phyloP scores from a whole-genome alignment of 805 yeast species.

The Wickerhamiella shivajii region DNA sequence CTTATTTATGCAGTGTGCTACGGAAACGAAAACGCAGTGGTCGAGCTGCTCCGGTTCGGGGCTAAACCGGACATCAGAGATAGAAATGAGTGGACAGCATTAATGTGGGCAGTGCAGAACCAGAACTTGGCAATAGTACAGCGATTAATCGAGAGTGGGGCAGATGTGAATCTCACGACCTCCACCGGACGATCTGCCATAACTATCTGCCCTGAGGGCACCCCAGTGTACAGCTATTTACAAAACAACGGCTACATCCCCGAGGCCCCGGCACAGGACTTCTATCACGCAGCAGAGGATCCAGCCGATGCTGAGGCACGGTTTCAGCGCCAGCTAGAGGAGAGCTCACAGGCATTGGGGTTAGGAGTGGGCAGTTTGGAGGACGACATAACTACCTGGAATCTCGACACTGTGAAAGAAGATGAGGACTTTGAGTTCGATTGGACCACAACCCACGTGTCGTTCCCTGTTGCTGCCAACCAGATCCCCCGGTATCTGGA shows the following conservation, averaged over 20 bases:
- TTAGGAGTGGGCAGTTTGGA: conserved; percentile 1
- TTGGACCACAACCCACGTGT: conserved; percentile 29
- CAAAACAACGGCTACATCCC: conserved; percentile 23
- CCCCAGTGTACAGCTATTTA: conserved; percentile 44
- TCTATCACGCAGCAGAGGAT: conserved; percentile 15
- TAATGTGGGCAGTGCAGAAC: conserved; percentile 76
- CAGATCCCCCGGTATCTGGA: conserved; percentile 28
- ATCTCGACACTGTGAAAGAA: no score
- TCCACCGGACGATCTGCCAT: conserved; percentile 37
- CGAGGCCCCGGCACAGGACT: conserved; percentile 7
- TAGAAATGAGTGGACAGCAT: conserved; percentile 33
- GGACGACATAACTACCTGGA: no score
- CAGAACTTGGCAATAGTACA: conserved; percentile 41
- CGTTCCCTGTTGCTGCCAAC: conserved; percentile 26
- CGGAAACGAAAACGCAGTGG: conserved; percentile 26
- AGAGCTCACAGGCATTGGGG: conserved; percentile 16
- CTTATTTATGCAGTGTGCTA: conserved; percentile 28
- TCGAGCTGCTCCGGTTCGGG: conserved; percentile 23
- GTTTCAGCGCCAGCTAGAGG: conserved; percentile 14
- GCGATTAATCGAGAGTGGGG: conserved; percentile 41
- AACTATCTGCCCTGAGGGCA: conserved; percentile 41
- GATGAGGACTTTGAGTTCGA: conserved; percentile 22
- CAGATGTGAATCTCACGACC: conserved; percentile 27
- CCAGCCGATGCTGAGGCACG: conserved; percentile 16
- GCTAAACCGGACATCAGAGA: conserved; percentile 27